These are phyloP conservation scores for Chaetoceros muelleri DNA, from an alignment of 108 stramenopile genomes.

Conservation along the genomic window DNA sequence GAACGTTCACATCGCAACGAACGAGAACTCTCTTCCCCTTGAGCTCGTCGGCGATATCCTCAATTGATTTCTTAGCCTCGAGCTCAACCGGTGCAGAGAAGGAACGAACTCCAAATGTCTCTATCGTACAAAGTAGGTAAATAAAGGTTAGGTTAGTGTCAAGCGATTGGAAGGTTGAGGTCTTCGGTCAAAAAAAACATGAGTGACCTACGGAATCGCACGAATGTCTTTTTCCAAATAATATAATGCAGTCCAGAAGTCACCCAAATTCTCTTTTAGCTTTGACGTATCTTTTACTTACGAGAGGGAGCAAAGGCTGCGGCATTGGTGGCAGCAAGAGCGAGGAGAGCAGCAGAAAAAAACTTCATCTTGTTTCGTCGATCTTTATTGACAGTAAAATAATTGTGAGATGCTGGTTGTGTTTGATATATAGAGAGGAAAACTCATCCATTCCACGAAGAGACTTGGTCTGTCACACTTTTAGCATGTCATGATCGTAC, in stretches of 20 bases:
- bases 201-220: neutral
- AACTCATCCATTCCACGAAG: too few relatives aligned
- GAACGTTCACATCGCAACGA: conserved; percentile 97
- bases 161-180: neutral
- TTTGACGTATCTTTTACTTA: conserved; percentile 22
- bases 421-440: too few relatives aligned
- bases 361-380: conserved; percentile 53
- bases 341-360: conserved; percentile 48
- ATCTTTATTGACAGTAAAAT: too few relatives aligned
- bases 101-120: conserved; percentile 49
- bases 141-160: neutral
- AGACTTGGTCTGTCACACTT: too few relatives aligned
- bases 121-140: conserved; percentile 12
- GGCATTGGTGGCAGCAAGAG: conserved; percentile 48
- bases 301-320: conserved; percentile 69
- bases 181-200: neutral
- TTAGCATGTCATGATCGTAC: too few relatives aligned
- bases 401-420: too few relatives aligned
- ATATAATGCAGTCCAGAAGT: too few relatives aligned
- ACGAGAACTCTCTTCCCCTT: conserved; percentile 96
- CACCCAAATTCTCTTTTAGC: neutral
- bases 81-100: conserved; percentile 45
- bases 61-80: conserved; percentile 93
- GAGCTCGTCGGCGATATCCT: conserved; percentile 87
- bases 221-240: neutral